These are phyloP conservation scores for Teunomyces panamensis DNA, from an alignment of 805 yeast species.

Conservation along the genomic window DNA sequence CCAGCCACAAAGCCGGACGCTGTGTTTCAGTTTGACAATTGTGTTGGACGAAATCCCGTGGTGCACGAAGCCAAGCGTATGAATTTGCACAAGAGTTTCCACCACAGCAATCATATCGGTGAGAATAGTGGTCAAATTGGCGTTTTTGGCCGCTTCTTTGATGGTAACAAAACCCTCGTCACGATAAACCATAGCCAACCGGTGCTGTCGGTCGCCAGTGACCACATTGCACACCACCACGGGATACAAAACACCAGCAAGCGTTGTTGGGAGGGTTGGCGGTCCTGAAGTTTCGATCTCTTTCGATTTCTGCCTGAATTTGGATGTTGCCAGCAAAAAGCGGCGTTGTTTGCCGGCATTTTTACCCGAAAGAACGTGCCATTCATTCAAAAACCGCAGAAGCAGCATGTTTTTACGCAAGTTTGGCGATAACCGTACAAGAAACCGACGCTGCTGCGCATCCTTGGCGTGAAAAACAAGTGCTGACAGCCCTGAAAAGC, in stretches of 20 bases:
- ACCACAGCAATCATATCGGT: slow-evolving; percentile 22
- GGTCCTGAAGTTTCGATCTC: slow-evolving; percentile 11
- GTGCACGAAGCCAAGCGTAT: slow-evolving; percentile 43
- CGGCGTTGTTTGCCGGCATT: slow-evolving; percentile 16
- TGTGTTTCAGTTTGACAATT: slow-evolving; percentile 26
- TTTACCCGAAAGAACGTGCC: slow-evolving; percentile 29
- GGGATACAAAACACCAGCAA: slow-evolving; percentile 31
- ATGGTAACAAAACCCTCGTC: slow-evolving; percentile 8
- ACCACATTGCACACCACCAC: slow-evolving; percentile 10
- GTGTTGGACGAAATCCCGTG: slow-evolving; percentile 44
- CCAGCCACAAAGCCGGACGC: slow-evolving; percentile 45
- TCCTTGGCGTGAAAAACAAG: slow-evolving; percentile 18
- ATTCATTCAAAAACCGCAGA: slow-evolving; percentile 32
- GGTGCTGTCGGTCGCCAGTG: not conserved
- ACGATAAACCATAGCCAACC: slow-evolving; percentile 7
- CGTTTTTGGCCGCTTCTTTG: slow-evolving; percentile 2
- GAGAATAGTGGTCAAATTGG: slow-evolving; percentile 17
- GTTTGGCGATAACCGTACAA: slow-evolving; percentile 26
- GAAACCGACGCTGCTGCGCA: slow-evolving; percentile 9
- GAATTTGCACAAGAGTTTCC: slow-evolving; percentile 29
- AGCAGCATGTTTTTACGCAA: slow-evolving; percentile 15
- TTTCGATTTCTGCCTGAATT: not conserved
- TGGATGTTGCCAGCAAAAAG: slow-evolving; percentile 6
- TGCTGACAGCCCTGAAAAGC: slow-evolving; percentile 12
- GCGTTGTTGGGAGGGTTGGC: slow-evolving; percentile 22